Evolutionary conservation across 768 basidiomycete species (phyloP), one percentile per base, ranked within the genome.

Genomic region (Macrolepiota albuminosa): DNA sequence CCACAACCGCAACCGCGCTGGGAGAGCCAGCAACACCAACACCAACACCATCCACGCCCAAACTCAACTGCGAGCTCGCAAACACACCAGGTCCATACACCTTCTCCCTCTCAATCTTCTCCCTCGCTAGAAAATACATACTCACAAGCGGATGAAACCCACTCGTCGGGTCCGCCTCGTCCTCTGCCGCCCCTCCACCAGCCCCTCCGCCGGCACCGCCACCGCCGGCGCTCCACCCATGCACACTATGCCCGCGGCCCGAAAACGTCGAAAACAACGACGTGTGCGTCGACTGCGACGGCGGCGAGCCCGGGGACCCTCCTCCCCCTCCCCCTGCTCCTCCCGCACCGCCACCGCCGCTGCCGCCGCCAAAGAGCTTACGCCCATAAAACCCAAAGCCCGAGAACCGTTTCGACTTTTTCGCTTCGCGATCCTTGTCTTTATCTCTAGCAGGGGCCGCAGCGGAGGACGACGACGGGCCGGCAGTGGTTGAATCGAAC

Each of bases 131-230:
- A 76, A 87, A 98, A 72, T 99, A 99, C 76, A 99, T 98, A 34
- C 95, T 93, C 49, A 98, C 83, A 31, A 99, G 81, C 0, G 94
- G 95, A 70, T 98, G 94, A 77, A 93, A 99, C 1, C 95, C 97
- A 56, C 84, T 78, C 14, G 93, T 96, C 5, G 96, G 95, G 69
- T 99, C 96, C 62, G 77, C 63, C 8, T 81, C 59, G 0, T 60
- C 59, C 6, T 50, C 59, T 4, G 63, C 11, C n/a, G n/a, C n/a
- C n/a, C n/a, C n/a, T n/a, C n/a, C n/a, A n/a, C n/a, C n/a, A n/a
- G n/a, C n/a, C n/a, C n/a, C n/a, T n/a, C n/a, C n/a, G n/a, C n/a
- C n/a, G n/a, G n/a, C n/a, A n/a, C n/a, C n/a, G n/a, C 29, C 29
- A 29, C 29, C 4, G 29, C 29, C 4, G 4, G 2, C 4, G 4